These are phyloP conservation scores for Backusella luteola DNA, from an alignment of 192 early-diverging fungal genomes.

Conservation along the genomic window DNA sequence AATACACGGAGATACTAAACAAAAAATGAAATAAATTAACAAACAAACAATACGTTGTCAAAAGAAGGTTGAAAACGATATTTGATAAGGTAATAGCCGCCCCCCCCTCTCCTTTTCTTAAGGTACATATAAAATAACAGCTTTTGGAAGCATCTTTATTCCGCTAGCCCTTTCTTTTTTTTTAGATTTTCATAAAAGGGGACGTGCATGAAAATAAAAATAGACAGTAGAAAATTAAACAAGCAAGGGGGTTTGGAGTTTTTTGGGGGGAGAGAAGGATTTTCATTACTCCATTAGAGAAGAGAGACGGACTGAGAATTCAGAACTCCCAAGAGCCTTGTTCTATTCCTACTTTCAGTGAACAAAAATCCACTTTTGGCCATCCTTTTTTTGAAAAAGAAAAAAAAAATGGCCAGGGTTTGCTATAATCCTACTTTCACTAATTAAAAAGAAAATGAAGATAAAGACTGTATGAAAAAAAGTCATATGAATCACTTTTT, in stretches of 20 bases:
- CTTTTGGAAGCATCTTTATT: neutral
- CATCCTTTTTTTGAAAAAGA: too few relatives aligned
- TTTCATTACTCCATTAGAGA: neutral
- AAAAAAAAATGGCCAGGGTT: too few relatives aligned
- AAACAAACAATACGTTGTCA: neutral
- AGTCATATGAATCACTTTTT: neutral
- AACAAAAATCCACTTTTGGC: neutral
- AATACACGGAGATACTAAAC: neutral
- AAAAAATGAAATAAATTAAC: neutral
- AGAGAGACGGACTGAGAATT: neutral
- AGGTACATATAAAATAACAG: neutral
- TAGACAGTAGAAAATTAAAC: neutral
- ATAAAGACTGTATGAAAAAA: neutral
- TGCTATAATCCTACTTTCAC: neutral
- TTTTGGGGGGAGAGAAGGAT: neutral
- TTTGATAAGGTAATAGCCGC: neutral
- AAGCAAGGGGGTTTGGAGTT: neutral
- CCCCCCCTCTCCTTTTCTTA: neutral
- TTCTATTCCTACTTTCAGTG: neutral
- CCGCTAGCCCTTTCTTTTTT: neutral
- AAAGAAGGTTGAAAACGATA: neutral
- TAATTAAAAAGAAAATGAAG: neutral
- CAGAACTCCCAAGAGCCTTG: neutral
- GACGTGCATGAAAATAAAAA: too few relatives aligned
- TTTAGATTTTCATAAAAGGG: neutral